phyloP scores from a whole-genome alignment of 306 rosid genomes.

The Prunus mume region DNA sequence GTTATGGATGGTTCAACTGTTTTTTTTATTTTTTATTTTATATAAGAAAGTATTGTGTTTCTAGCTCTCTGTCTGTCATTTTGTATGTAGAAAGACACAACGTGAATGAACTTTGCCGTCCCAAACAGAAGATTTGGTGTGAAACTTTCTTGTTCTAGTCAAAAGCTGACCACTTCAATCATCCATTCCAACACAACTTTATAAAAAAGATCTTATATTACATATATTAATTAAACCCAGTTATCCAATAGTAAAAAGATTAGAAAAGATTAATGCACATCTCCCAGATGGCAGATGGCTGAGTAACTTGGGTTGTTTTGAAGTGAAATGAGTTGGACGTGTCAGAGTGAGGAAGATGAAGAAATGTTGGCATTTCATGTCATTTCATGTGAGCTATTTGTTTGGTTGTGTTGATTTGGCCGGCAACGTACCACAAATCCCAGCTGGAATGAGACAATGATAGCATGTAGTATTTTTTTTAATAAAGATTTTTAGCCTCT shows the following conservation, averaged over 20 bases:
- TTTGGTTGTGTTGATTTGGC: conserved; percentile 10
- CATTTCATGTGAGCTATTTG: background rate
- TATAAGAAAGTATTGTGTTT: no score
- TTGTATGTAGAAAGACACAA: no score
- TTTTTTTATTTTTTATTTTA: no score
- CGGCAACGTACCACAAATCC: background rate
- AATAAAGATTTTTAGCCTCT: background rate
- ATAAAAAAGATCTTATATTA: no score
- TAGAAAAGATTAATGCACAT: background rate
- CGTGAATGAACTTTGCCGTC: background rate
- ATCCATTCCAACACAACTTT: background rate
- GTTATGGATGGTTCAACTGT: no score
- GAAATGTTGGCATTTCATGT: background rate
- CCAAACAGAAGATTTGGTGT: background rate
- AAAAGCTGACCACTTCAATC: background rate
- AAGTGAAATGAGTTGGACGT: background rate
- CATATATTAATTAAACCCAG: no score
- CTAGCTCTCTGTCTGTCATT: no score
- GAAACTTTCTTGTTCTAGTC: background rate
- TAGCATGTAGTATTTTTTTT: background rate
- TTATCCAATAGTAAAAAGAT: background rate
- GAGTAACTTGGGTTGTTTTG: background rate
- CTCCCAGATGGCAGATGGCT: background rate
- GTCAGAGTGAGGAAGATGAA: background rate
- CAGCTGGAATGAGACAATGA: background rate